Base-by-base conservation (phyloP, 2,329 filamentous ascomycete genomes). In the Ascochyta rabiei region DNA sequence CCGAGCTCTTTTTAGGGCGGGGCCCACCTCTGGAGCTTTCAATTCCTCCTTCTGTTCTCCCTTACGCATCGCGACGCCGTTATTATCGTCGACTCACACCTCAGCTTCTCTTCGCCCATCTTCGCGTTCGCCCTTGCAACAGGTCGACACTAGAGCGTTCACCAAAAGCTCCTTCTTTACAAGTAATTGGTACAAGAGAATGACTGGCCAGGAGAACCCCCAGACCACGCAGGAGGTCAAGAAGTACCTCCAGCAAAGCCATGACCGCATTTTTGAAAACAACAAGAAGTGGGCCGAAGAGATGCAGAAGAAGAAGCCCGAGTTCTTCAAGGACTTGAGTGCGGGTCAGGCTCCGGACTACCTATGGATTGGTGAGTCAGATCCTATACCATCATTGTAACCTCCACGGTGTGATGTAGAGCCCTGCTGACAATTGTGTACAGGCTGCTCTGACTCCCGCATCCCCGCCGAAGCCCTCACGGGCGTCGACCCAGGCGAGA, bases 291-390 rank as follows among this genome's bases (percentile, higher is more conserved):
- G 88, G 88, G 87, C 86, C 12, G 80, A 80, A 41, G 75, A 83
- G 60, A 86, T 87, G 78, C 76, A 67, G 62, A 72, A 75, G 60
- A 78, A 80, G 57, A 85, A 90, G 75, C 85, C 86, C 4, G 78
- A 82, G 9, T 90, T 86, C 79, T 90, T 90, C 74, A 73, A 76
- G 46, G 83, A 86, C 71, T 81, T 90, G 57, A 77, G 81, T 18
- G 82, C 82, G 8, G 88, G 88, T 40, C 88, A 90, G 77, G 77
- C 77, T 15, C 88, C 88, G 50, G 86, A 90, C 68, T 90, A 90
- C 75, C 83, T 90, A 54, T 79, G 78, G 69, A 75, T 75, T 54
- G 72, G 71, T 73, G 53, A 60, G 71, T 66, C 48, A 28, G 43
- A 4, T 26, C 16, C 40, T 40, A 19, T 19, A n/a, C 16, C 21